Percentiles rank a stretch among this genome's conserved stretches.
Evolutionary conservation across 192 early-diverging fungal genomes (phyloP).

Genomic region (Phycomyces nitens): DNA sequence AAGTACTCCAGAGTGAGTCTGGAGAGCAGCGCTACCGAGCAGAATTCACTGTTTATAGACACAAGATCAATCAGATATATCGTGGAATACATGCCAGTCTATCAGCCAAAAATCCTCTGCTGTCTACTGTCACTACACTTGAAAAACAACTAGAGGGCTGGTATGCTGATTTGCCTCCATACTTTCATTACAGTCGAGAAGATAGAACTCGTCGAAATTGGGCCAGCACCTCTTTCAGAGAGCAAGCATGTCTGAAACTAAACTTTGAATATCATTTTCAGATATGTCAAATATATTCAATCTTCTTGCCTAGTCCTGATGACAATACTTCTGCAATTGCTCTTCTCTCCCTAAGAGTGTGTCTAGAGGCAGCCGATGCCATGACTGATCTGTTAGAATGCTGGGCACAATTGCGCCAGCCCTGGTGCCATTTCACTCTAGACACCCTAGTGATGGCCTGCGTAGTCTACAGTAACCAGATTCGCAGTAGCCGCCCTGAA

Average conservation of each 20-base stretch:
- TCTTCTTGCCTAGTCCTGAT: constrained; percentile 22
- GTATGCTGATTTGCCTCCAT: constrained; percentile 23
- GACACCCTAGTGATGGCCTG: constrained; percentile 28
- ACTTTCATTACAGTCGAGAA: constrained; percentile 24
- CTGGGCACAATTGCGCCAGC: constrained; percentile 25
- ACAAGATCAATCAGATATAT: constrained; percentile 30
- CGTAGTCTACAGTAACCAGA: constrained; percentile 19
- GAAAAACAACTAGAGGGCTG: constrained; percentile 27
- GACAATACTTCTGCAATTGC: constrained; percentile 16
- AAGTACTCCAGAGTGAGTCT: constrained; percentile 19
- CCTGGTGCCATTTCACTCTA: constrained; percentile 39
- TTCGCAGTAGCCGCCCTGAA: neutral
- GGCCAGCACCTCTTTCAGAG: constrained; percentile 25
- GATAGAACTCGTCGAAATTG: constrained; percentile 14
- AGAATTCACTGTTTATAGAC: constrained; percentile 33
- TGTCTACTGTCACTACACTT: constrained; percentile 24
- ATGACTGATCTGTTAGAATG: constrained; percentile 29
- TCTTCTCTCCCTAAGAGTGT: constrained; percentile 20
- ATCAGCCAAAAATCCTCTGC: constrained; percentile 15
- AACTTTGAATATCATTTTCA: constrained; percentile 37
- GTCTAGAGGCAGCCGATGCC: constrained; percentile 22
- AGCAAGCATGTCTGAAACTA: constrained; percentile 38
- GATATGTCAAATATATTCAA: constrained; percentile 30
- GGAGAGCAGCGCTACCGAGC: constrained; percentile 32
- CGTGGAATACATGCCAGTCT: constrained; percentile 26